Base-by-base conservation (phyloP, 805 yeast species). In the Lipomyces mesembrius region DNA sequence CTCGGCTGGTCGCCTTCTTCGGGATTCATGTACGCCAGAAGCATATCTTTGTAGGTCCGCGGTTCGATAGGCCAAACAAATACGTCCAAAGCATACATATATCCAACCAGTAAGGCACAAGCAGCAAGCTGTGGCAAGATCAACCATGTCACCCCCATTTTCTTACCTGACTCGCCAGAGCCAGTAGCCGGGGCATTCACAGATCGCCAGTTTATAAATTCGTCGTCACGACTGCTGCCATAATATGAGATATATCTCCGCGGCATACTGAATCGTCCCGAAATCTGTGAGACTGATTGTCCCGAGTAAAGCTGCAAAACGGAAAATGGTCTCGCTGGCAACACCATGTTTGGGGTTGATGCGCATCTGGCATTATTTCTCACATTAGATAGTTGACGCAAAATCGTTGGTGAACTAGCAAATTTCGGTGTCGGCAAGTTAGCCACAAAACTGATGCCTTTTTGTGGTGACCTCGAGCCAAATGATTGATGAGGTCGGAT, bases 141-240 rank as follows among this genome's bases (percentile, higher is more conserved):
- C 20, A 43, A 43, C 49, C 49, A 43, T n/a, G 49, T 3, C 12
- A 8, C 20, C 20, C 9, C 11, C 3, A n/a, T 17, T 43, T 7
- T 43, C 22, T 2, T 43, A 7, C 22, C 3, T 6, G 49, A 3
- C 49, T n/a, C 22, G 49, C 20, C 49, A n/a, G 49, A 7, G 43
- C 37, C 63, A 35, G 7, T 61, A 27, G 59, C 11, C 0, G 9
- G 7, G 35, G 8, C 11, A 43, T n/a, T 43, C 49, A 43, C 20
- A 7, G 63, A 61, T 6, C 63, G 63, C 58, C 39, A 29, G 27
- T 25, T 54, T 25, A 61, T 51, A 61, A 49, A 56, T 14, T 20
- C 29, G 32, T 61, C 64, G 27, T 61, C 64, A 7, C 14, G 7
- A 32, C 61, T 56, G 25, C 32, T n/a, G n/a, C 64, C 64, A 32